Evolutionary conservation across 2,329 filamentous ascomycete species (phyloP).

Genomic region (Phialocephala sp.): DNA sequence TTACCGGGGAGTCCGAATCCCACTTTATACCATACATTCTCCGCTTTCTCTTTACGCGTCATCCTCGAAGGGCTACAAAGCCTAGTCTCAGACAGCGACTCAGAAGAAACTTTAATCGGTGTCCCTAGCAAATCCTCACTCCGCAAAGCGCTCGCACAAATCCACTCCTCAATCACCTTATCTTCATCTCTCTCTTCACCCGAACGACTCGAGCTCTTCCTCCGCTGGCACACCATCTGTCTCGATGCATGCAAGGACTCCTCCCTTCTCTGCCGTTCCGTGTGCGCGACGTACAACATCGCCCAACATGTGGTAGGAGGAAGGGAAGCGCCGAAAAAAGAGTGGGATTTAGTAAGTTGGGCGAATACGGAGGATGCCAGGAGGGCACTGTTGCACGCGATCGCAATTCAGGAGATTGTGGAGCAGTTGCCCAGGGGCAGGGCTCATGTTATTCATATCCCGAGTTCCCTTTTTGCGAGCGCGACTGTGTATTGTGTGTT

Average conservation of each 20-base stretch:
- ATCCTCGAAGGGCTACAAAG: slow-evolving; percentile 52
- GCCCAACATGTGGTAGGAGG: slow-evolving; percentile 48
- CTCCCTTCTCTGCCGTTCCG: slow-evolving; percentile 46
- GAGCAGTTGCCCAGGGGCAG: slow-evolving; percentile 51
- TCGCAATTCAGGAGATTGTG: slow-evolving; percentile 53
- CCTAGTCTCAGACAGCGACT: slow-evolving; percentile 48
- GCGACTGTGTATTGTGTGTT: slow-evolving; percentile 50
- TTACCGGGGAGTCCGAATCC: slow-evolving; percentile 40
- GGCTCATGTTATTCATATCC: slow-evolving; percentile 53
- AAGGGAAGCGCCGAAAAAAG: slow-evolving; percentile 35
- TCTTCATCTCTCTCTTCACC: slow-evolving; percentile 42
- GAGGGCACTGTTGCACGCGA: slow-evolving; percentile 49
- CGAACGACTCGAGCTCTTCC: slow-evolving; percentile 48
- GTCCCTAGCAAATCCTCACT: slow-evolving; percentile 48
- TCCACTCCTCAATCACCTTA: slow-evolving; percentile 47
- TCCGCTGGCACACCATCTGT: slow-evolving; percentile 53
- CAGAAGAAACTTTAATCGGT: slow-evolving; percentile 47
- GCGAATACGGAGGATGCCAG: slow-evolving; percentile 47
- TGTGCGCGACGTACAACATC: slow-evolving; percentile 48
- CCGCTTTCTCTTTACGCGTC: slow-evolving; percentile 49
- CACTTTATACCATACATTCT: slow-evolving; percentile 41
- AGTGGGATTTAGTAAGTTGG: slow-evolving; percentile 48
- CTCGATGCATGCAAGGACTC: slow-evolving; percentile 50
- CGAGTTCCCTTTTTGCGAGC: slow-evolving; percentile 50
- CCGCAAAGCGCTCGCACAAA: slow-evolving; percentile 46